Conservation (phyloP, 441 rosid genomes). For the Gossypium davidsonii region DNA sequence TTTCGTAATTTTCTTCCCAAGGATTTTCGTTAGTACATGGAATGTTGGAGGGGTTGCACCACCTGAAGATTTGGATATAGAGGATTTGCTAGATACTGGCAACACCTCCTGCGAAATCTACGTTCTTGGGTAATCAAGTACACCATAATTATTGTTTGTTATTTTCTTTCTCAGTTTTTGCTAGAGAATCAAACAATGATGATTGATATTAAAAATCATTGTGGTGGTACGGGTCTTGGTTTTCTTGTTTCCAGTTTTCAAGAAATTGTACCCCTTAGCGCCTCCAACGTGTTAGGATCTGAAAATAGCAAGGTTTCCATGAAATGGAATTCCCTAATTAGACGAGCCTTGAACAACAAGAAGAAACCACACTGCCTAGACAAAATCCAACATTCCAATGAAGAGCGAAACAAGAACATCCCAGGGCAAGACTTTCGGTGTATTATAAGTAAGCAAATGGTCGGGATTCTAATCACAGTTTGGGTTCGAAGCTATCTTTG, state of each 20-base stretch:
- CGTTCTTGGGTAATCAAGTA: slow-evolving; percentile 42
- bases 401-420: not conserved
- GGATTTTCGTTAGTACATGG: slow-evolving; percentile 67
- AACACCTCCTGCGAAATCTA: slow-evolving; percentile 43
- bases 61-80: slow-evolving; percentile 34
- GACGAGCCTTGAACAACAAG: slow-evolving; percentile 54
- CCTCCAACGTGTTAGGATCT: slow-evolving; percentile 63
- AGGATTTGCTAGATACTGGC: slow-evolving; percentile 38
- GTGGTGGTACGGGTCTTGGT: not conserved
- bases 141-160: not conserved
- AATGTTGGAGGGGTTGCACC: slow-evolving; percentile 61
- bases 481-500: slow-evolving; percentile 47
- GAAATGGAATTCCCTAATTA: slow-evolving; percentile 67
- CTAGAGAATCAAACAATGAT: not conserved
- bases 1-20: not conserved
- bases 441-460: slow-evolving; percentile 61
- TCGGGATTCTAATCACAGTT: slow-evolving; percentile 55
- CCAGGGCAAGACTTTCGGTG: slow-evolving; percentile 24
- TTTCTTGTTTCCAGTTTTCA: slow-evolving; percentile 47
- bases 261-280: slow-evolving; percentile 73
- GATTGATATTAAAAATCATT: not conserved
- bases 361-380: not conserved
- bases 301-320: slow-evolving; percentile 41
- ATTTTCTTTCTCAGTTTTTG: not conserved
- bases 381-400: not conserved